Base-by-base conservation (phyloP, 2,329 filamentous ascomycete species). In the Pseudocercospora vitis region DNA sequence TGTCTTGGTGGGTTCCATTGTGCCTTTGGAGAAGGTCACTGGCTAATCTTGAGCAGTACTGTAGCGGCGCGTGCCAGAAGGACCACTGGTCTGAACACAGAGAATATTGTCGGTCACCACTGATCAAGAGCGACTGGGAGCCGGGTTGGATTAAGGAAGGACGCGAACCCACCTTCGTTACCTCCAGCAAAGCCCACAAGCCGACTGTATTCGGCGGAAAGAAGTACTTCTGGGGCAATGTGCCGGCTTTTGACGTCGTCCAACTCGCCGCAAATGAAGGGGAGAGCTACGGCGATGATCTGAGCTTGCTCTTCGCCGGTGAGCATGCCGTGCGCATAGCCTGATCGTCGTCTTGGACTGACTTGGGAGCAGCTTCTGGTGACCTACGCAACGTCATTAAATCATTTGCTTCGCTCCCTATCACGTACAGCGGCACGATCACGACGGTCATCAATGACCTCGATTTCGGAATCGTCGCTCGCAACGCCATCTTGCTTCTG, bases 201-300 rank as follows among this genome's bases (percentile, higher is more conserved):
- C 26, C 11, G 6, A 7, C 26, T 29, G 6, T 7, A 7, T 18
- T 71, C 52, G 48, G 69, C 4, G 65, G 59, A 7, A 49, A 52
- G 5, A 73, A 70, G 45, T 68, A 63, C 52, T 61, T 76, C 8
- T 77, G 72, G 73, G 73, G 72, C 5, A 75, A 74, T 49, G 52
- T 72, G 8, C 73, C 74, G 12, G 73, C 74, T 0, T 14, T 74
- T 1, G 71, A 77, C 55, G 45, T 77, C 0, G 48, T 77, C 0
- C 61, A 67, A 0, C 48, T 74, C 3, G 56, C 65, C 26, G 45
- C 54, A 4, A 69, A 70, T 37, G 68, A 73, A 42, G 70, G 65
- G 4, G 24, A 45, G 0, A 33, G 55, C 5, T 51, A 56, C 42
- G 32, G 19, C 2, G 12, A 39, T 3, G 48, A 60, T 11, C 19